phyloP scores from a whole-genome alignment of 331 rosid species.

The Prunus yedoensis region DNA sequence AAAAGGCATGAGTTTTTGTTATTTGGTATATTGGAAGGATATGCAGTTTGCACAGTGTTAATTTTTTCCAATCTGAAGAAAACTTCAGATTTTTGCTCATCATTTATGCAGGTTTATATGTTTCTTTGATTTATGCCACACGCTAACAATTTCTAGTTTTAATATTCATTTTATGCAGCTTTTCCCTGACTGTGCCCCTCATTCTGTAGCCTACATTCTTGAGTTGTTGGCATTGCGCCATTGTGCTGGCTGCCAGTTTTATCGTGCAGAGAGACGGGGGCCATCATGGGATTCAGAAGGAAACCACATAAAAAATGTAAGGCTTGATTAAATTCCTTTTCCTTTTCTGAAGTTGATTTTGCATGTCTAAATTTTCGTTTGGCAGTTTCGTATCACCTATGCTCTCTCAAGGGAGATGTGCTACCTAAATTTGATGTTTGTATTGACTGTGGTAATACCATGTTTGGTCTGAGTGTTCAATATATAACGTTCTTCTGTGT shows the following conservation, averaged over 20 bases:
- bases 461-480: not conserved
- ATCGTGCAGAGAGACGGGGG: slow-evolving; percentile 87
- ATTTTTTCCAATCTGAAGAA: not conserved
- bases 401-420: not conserved
- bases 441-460: not conserved
- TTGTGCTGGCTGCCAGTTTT: slow-evolving; percentile 91
- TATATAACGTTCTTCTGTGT: slow-evolving; percentile 12
- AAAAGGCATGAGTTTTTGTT: not conserved
- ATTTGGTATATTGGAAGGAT: not conserved
- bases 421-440: not conserved
- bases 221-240: slow-evolving; percentile 66
- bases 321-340: slow-evolving; percentile 20
- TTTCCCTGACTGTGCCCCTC: slow-evolving; percentile 89
- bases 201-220: slow-evolving; percentile 73
- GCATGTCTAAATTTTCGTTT: not conserved
- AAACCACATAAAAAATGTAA: slow-evolving; percentile 78
- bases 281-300: slow-evolving; percentile 81
- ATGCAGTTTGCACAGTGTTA: not conserved
- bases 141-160: slow-evolving; percentile 8
- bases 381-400: not conserved
- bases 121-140: not conserved
- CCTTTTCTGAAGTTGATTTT: not conserved
- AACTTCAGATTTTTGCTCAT: not conserved
- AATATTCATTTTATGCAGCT: slow-evolving; percentile 60
- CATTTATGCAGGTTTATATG: not conserved